phyloP scores from a whole-genome alignment of 1,139 yeast species.

The Zygosaccharomyces pseudobailii region DNA sequence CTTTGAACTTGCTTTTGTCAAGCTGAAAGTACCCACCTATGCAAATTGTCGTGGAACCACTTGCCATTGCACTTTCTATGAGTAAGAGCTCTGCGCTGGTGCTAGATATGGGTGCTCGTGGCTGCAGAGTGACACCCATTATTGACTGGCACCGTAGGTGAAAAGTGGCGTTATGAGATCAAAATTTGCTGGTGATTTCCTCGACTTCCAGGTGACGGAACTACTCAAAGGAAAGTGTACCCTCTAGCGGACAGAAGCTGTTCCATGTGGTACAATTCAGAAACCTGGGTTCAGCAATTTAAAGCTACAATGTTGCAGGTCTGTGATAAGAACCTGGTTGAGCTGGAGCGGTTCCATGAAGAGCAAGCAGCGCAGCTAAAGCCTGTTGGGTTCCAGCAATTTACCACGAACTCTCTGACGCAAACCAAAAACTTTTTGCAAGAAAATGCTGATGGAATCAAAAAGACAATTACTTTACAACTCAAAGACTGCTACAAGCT shows the following conservation, averaged over 20 bases:
- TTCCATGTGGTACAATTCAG: constrained; percentile 25
- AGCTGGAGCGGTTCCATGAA: constrained; percentile 25
- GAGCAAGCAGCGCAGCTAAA: constrained; percentile 21
- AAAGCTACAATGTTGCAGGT: constrained; percentile 27
- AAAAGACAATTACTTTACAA: constrained; percentile 21
- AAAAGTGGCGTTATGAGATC: constrained; percentile 56
- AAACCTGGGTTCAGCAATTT: constrained; percentile 32
- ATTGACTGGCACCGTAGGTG: constrained; percentile 65
- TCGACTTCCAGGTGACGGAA: constrained; percentile 46
- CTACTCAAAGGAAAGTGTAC: constrained; percentile 31
- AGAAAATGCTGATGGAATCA: constrained; percentile 5
- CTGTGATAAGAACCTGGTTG: constrained; percentile 28
- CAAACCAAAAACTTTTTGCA: constrained; percentile 23
- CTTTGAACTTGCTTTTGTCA: constrained; percentile 61
- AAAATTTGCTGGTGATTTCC: constrained; percentile 65
- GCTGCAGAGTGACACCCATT: constrained; percentile 62
- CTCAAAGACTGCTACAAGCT: constrained; percentile 25
- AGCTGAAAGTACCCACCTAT: constrained; percentile 61
- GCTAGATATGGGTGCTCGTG: constrained; percentile 61
- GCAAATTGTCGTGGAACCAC: constrained; percentile 63
- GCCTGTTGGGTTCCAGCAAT: constrained; percentile 13
- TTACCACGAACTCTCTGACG: constrained; percentile 21
- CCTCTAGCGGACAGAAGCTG: constrained; percentile 5
- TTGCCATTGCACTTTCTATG: constrained; percentile 63
- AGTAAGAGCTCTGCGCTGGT: constrained; percentile 67